Base-by-base conservation (phyloP, 2,329 filamentous ascomycete species). In the Stylonectria norvegica region DNA sequence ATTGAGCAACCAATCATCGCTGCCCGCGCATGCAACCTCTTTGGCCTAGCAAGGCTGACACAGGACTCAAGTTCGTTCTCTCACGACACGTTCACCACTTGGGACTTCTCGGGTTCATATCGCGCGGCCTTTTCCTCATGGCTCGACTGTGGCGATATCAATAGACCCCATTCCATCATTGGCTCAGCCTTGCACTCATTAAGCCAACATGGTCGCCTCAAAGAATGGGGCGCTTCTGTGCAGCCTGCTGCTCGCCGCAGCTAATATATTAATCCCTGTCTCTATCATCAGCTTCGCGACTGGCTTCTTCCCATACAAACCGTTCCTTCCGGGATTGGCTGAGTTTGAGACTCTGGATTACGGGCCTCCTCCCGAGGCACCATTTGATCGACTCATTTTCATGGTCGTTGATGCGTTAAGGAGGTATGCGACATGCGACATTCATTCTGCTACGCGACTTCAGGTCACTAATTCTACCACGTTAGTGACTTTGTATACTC, bases 291-390 rank as follows among this genome's bases (percentile, higher is more conserved):
- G 85, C 49, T 97, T 97, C 64, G 90, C 87, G 18, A 79, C 81
- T 20, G 91, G 93, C 11, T 98, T 98, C 75, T 98, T 98, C 60
- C 93, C 93, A 6, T 96, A 97, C 68, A 98, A 98, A 60, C 89
- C 93, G 3, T 85, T 95, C 51, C 75, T 98, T 34, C 82, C 90
- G 9, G 93, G 93, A 4, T 70, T 95, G 33, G 90, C 93, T 8
- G 70, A 76, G 48, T 86, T 83, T 64, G 75, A 79, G 47, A 58
- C 75, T 35, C 60, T 77, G 19, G 67, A 72, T 33, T 73, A 76
- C 68, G 80, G 71, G 15, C 57, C 66, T 33, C 74, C 74, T 5
- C 81, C 85, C 3, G 66, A 73, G 34, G 76, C 86, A 22, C 81
- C 85, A 0, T 98, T 98, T 63, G 82, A 97, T 65, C 89, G 85